Conservation (phyloP, 2,329 filamentous ascomycete genomes). For the Claviceps africana region DNA sequence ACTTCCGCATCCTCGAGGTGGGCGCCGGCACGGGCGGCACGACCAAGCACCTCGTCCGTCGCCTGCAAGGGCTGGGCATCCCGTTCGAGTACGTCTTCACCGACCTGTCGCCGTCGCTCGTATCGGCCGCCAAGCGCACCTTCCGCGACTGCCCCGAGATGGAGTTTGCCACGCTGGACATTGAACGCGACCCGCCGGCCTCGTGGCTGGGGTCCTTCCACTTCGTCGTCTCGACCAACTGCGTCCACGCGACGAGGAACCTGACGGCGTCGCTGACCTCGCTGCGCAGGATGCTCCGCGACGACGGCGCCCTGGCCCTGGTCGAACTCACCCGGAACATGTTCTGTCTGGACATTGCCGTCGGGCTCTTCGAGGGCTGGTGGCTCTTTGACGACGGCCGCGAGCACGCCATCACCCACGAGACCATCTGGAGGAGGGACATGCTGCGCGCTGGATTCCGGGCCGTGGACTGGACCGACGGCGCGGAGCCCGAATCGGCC, state of each 20-base stretch:
- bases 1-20: constrained; percentile 10
- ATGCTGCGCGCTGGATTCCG: constrained; percentile 8
- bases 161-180: constrained; percentile 4
- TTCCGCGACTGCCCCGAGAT: constrained; percentile 6
- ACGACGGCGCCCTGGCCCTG: constrained; percentile 8
- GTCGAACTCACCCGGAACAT: constrained; percentile 8
- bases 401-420: constrained; percentile 4
- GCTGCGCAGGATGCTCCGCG: constrained; percentile 7
- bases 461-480: constrained; percentile 11
- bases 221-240: constrained; percentile 20
- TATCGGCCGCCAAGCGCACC: constrained; percentile 4
- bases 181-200: constrained; percentile 8
- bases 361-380: constrained; percentile 23
- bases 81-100: constrained; percentile 26
- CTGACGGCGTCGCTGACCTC: constrained; percentile 9
- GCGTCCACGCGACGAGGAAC: constrained; percentile 20
- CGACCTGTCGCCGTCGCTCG: constrained; percentile 18
- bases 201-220: constrained; percentile 13
- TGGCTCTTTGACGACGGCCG: constrained; percentile 15
- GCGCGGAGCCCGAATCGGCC: not conserved
- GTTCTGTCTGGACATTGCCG: constrained; percentile 18
- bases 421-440: constrained; percentile 6
- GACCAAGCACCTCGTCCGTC: constrained; percentile 15
- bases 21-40: constrained; percentile 19
- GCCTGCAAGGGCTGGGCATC: constrained; percentile 17